Conservation (phyloP, 306 rosid species). For the Inga oerstediana region DNA sequence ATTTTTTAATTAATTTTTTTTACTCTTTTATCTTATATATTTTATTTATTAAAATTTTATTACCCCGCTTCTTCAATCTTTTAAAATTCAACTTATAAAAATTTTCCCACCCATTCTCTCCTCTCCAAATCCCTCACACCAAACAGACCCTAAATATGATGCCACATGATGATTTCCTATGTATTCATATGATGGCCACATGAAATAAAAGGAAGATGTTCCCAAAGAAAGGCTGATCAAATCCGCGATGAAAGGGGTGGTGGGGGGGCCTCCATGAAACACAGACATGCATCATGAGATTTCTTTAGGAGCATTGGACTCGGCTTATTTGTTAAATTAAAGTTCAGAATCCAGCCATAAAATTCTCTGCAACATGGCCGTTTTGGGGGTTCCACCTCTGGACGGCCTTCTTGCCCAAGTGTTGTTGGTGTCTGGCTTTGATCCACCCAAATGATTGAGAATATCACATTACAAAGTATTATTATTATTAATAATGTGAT, state of each 20-base stretch:
- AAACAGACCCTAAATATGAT: too few relatives aligned
- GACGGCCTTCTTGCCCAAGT: neutral
- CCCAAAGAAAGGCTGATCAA: slow-evolving; percentile 24
- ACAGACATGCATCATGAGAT: slow-evolving; percentile 37
- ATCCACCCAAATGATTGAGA: neutral
- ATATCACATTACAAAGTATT: neutral
- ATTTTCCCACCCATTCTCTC: too few relatives aligned
- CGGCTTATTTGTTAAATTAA: slow-evolving; percentile 14
- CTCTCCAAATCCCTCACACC: too few relatives aligned
- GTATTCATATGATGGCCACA: neutral
- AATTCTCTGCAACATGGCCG: slow-evolving; percentile 37
- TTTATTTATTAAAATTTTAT: too few relatives aligned
- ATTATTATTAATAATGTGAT: neutral
- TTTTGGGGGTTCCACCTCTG: slow-evolving; percentile 34
- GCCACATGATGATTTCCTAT: neutral
- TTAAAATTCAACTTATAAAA: too few relatives aligned
- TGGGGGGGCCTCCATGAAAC: slow-evolving; percentile 33
- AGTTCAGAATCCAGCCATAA: slow-evolving; percentile 40
- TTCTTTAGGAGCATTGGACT: slow-evolving; percentile 23
- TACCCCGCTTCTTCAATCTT: too few relatives aligned
- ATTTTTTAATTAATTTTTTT: too few relatives aligned
- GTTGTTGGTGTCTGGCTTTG: neutral
- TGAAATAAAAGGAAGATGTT: neutral
- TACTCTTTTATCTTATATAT: too few relatives aligned
- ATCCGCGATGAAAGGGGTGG: slow-evolving; percentile 10